These are phyloP conservation scores for Ophiocordyceps camponoti-floridani DNA, from an alignment of 2,329 filamentous ascomycete species.

Conservation along the genomic window DNA sequence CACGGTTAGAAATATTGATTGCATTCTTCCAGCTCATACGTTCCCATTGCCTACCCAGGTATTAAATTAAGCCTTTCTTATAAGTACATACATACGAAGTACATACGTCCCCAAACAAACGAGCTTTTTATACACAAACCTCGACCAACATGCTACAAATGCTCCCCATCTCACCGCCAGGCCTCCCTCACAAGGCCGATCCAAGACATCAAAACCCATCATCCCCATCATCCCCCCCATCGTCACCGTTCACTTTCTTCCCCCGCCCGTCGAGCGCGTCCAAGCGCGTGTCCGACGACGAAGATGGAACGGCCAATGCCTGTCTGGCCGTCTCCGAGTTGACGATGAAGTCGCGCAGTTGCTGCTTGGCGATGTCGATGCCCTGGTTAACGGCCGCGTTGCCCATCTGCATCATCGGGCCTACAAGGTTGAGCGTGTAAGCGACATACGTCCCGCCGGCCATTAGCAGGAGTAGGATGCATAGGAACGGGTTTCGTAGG, in stretches of 20 bases:
- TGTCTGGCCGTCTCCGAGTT: slow-evolving; percentile 70
- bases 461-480: slow-evolving; percentile 67
- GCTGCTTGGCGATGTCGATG: slow-evolving; percentile 79
- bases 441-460: slow-evolving; percentile 70
- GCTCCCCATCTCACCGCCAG: neutral
- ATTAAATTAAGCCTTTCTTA: too few relatives aligned
- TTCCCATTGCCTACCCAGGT: too few relatives aligned
- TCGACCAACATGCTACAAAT: neutral
- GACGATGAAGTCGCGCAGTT: slow-evolving; percentile 77
- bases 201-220: neutral
- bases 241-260: slow-evolving; percentile 22
- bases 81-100: too few relatives aligned
- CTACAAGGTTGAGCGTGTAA: slow-evolving; percentile 86
- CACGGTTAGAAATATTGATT: too few relatives aligned
- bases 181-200: neutral
- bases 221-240: slow-evolving; percentile 42
- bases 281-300: slow-evolving; percentile 31
- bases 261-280: slow-evolving; percentile 42
- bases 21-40: too few relatives aligned
- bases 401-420: slow-evolving; percentile 87
- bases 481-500: slow-evolving; percentile 82
- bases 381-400: slow-evolving; percentile 79
- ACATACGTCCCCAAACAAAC: too few relatives aligned
- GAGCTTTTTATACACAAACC: neutral
- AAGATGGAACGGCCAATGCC: slow-evolving; percentile 58